phyloP scores from a whole-genome alignment of 768 basidiomycete genomes.

The Mycena latifolia region DNA sequence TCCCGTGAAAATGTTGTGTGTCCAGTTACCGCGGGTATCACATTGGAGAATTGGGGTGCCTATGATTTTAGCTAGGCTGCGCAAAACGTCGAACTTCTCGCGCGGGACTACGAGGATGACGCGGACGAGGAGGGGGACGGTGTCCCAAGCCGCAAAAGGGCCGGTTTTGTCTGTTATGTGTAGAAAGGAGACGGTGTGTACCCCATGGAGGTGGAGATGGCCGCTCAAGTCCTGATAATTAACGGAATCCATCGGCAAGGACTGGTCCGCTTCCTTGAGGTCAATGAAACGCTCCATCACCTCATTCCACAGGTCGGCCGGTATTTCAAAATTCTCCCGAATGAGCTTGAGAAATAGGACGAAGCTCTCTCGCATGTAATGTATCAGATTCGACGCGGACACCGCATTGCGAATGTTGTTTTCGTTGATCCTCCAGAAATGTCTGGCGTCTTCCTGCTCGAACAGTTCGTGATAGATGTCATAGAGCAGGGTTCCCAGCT shows the following conservation, averaged over 20 bases:
- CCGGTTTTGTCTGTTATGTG: conserved; percentile 33
- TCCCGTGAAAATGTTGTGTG: conserved; percentile 29
- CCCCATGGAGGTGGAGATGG: conserved; percentile 48
- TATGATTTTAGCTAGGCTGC: neutral
- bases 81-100: conserved; percentile 25
- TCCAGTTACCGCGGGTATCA: conserved; percentile 13
- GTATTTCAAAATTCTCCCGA: conserved; percentile 40
- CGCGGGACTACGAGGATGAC: conserved; percentile 35
- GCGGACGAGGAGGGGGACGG: conserved; percentile 29
- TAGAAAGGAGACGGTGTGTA: conserved; percentile 42
- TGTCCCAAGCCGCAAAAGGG: conserved; percentile 23
- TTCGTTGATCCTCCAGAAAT: conserved; percentile 32
- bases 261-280: conserved; percentile 37
- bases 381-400: conserved; percentile 38
- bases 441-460: conserved; percentile 45
- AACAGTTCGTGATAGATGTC: conserved; percentile 55
- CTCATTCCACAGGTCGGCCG: conserved; percentile 43
- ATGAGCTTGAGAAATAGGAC: conserved; percentile 48
- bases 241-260: conserved; percentile 43
- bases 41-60: conserved; percentile 25
- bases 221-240: conserved; percentile 55
- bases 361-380: conserved; percentile 55
- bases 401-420: conserved; percentile 26
- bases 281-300: conserved; percentile 46
- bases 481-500: conserved; percentile 52